Evolutionary conservation across 75 land plant genomes (phyloP), one percentile per base, ranked within the genome.

Genomic region (Pseudotsuga menziesii): DNA sequence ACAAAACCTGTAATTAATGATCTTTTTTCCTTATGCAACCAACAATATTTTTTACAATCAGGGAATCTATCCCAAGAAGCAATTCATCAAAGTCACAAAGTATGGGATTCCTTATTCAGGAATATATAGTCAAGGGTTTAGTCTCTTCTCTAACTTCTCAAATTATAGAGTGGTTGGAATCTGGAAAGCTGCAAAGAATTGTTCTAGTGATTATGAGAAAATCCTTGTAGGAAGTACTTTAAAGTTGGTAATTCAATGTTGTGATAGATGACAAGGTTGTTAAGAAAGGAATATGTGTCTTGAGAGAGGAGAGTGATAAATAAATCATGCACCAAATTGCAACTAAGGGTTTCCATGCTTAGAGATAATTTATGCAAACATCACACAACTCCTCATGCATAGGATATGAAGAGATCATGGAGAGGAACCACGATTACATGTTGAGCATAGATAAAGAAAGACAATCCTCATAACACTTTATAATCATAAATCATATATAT

Each of bases 201-300:
- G 99, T 97, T n/a, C 79, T 97, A 27, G 98, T 97, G 58, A 97
- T 97, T 32, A 91, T 97, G 82, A 93, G 95, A 78, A 87, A 91
- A 61, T 75, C 92, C 63, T 88, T 87, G 2, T 78, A 82, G 23
- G 99, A 97, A 84, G 98, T 95, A 4, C 78, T 94, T 19, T 98
- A 97, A 86, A 83, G 99, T 63, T 97, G 99, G 99, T 94, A 94
- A 71, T 97, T 97, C 78, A 88, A 82, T 67, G 86, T 97, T 77
- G 95, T 92, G 70, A 92, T 95, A 7, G 98, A 94, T 61, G 48
- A 72, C 12, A 95, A 97, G 63, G 98, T 90, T 35, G 81, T 91
- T 19, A 85, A 90, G 35, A 92, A 89, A 29, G 98, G n/a, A n/a
- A n/a, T n/a, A n/a, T n/a, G 99, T 26, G 89, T 89, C 16, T 82